Evolutionary conservation across 352 stramenopile genomes (phyloP).

Genomic region (Phytophthora kernoviae): DNA sequence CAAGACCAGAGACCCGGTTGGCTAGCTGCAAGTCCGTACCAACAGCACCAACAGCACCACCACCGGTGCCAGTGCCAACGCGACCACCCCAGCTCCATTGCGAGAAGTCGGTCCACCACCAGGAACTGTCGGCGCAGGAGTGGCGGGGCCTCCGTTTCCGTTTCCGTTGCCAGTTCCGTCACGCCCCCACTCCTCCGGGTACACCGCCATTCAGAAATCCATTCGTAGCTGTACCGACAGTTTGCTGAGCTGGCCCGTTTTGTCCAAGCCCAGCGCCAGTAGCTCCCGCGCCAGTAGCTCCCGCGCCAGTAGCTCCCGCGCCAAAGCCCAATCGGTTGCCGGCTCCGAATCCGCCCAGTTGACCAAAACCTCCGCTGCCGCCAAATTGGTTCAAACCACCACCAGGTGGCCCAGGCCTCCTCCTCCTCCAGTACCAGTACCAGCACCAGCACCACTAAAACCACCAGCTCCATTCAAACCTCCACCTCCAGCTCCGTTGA

Average conservation of each 20-base stretch:
- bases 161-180: conserved; percentile 4
- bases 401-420: conserved; percentile 10
- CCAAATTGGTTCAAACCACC: conserved; percentile 15
- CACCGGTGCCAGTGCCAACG: too few species aligned
- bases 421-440: too few species aligned
- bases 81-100: conserved; percentile 3
- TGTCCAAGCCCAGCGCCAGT: conserved; percentile 2
- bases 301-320: neutral
- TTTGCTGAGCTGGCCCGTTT: too few species aligned
- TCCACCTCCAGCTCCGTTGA: conserved; percentile 6
- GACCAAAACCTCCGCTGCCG: neutral
- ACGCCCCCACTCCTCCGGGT: conserved; percentile 1
- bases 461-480: conserved; percentile 6
- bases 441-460: conserved; percentile 1
- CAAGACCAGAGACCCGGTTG: neutral
- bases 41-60: neutral
- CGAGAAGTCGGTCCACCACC: conserved; percentile 6
- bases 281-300: too few species aligned
- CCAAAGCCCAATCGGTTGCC: conserved; percentile 10
- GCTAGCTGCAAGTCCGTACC: neutral
- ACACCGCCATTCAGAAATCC: conserved; percentile 1
- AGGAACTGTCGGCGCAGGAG: conserved; percentile 25
- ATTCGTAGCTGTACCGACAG: neutral
- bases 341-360: neutral
- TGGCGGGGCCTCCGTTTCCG: conserved; percentile 9